These are phyloP conservation scores for Hansfordia pulvinata DNA, from an alignment of 2,329 filamentous ascomycete genomes.

Conservation along the genomic window DNA sequence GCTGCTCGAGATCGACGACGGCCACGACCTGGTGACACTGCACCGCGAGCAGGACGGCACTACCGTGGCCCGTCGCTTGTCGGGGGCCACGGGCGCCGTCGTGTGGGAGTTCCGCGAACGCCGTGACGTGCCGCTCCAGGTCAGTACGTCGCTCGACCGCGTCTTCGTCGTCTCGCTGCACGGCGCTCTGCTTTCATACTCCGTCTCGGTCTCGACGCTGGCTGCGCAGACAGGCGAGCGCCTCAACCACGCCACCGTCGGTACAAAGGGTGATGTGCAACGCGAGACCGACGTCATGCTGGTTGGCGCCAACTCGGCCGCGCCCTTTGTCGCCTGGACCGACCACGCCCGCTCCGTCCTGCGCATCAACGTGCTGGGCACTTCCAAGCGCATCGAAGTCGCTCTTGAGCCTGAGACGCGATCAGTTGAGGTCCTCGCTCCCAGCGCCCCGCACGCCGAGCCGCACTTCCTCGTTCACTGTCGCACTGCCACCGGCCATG, in stretches of 20 bases:
- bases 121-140: constrained; percentile 60
- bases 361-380: constrained; percentile 58
- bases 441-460: constrained; percentile 55
- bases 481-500: constrained; percentile 54
- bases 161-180: constrained; percentile 71
- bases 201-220: constrained; percentile 61
- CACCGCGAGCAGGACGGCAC: constrained; percentile 46
- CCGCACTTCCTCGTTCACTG: constrained; percentile 81
- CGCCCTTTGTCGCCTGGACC: constrained; percentile 64
- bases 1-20: constrained; percentile 55
- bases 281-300: constrained; percentile 53
- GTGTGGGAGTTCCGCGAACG: constrained; percentile 71
- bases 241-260: constrained; percentile 56
- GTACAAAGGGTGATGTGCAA: constrained; percentile 61
- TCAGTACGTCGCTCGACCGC: constrained; percentile 54
- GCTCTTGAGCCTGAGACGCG: constrained; percentile 31
- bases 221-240: constrained; percentile 62
- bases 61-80: constrained; percentile 54
- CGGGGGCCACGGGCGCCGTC: constrained; percentile 56
- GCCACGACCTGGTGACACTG: constrained; percentile 55
- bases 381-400: constrained; percentile 41
- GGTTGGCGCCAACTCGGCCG: constrained; percentile 62
- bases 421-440: constrained; percentile 56
- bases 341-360: constrained; percentile 48
- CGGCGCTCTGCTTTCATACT: constrained; percentile 54